These are phyloP conservation scores for Artomyces pyxidatus DNA, from an alignment of 768 basidiomycete species.

Conservation along the genomic window DNA sequence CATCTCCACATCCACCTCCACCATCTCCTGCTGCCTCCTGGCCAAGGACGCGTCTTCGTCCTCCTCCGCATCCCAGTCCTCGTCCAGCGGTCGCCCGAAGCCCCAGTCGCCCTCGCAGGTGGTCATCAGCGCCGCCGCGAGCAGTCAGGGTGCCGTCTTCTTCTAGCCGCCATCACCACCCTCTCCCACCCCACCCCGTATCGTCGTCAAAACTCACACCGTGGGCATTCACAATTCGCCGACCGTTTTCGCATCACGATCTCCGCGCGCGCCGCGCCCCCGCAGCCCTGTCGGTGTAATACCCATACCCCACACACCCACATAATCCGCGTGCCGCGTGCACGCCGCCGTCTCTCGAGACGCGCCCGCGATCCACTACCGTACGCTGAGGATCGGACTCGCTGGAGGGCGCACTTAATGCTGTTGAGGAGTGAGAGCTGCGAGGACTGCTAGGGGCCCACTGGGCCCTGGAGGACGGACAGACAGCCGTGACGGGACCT, in stretches of 20 bases:
- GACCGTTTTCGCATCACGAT: no score
- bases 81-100: neutral
- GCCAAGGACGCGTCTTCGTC: neutral
- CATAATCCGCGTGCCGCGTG: neutral
- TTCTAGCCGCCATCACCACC: slow-evolving; percentile 34
- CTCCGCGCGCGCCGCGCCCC: no score
- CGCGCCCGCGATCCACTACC: neutral
- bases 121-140: slow-evolving; percentile 42
- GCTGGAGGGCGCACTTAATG: neutral
- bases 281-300: no score
- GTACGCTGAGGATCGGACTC: neutral
- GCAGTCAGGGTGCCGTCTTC: slow-evolving; percentile 47
- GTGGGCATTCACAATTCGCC: neutral
- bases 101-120: neutral
- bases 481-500: no score
- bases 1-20: slow-evolving; percentile 19
- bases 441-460: no score
- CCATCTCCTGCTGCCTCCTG: slow-evolving; percentile 5
- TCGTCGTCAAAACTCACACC: neutral
- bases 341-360: neutral
- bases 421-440: neutral
- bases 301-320: neutral
- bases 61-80: neutral
- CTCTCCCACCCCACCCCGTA: neutral
- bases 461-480: no score